Evolutionary conservation across 1,139 yeast genomes (phyloP), one percentile per base, ranked within the genome.

Genomic region (Blastobotrys malaysiensis): DNA sequence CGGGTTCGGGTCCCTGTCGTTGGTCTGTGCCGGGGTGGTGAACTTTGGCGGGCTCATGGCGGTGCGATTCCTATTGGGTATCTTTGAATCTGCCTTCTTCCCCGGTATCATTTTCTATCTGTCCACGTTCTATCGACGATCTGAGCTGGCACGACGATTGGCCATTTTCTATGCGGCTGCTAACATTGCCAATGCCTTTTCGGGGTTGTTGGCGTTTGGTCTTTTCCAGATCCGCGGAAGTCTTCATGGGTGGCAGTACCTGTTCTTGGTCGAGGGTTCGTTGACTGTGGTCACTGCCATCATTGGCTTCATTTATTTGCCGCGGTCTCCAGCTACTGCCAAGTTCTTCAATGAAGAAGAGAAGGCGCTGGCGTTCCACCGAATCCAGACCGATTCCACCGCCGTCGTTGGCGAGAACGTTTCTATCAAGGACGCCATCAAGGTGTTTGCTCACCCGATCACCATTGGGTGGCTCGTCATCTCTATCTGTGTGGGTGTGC

Each of bases 21-120:
- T 83, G 52, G 81, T 85, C 49, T 76, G 81, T 75, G 87, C 86
- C 1, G 80, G 78, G 57, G 81, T 77, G 48, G 68, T 60, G 36
- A 59, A 58, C 46, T 61, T 59, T 46, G 61, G 61, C 5, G 64
- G 64, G 11, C 55, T 66, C 43, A 57, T 64, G 46, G 65, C 62
- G 3, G 53, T 63, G 22, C 59, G 70, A 20, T 57, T 65, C 51
- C 54, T 65, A 45, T 58, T 82, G 50, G 69, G 69, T n/a, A 51
- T 65, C 45, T 58, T 59, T 46, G 69, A 65, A 46, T 64, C 68
- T 14, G 66, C 62, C 13, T 62, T 62, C 47, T 64, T 59, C 57
- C 66, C 69, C 1, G 69, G 69, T 46, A 56, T 76, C 46, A 73
- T 65, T 22, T 67, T 63, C 53, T 65, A 62, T 45, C 60, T 68